Base-by-base conservation (phyloP, 1,284 basidiomycete species). In the Ganoderma multipileum region DNA sequence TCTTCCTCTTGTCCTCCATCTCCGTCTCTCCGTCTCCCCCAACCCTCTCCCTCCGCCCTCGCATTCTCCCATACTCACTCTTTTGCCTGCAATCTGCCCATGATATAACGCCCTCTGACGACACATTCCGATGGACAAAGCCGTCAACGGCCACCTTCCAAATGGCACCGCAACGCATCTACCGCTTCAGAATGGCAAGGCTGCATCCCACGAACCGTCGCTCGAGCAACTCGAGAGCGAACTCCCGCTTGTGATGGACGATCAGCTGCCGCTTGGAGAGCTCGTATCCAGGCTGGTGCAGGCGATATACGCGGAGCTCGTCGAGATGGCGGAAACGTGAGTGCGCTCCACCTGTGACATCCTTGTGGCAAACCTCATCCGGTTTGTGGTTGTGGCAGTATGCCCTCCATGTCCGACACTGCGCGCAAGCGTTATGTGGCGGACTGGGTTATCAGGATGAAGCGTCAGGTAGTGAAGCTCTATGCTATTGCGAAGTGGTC, bases 401-500 rank as follows among this genome's bases (percentile, higher is more conserved):
- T 97, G 80, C 94, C 95, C 14, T 91, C 91, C 72, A 90, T 93
- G 85, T 91, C 93, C 16, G 94, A 96, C 76, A 83, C 83, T n/a
- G 91, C 90, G 44, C 87, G 94, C 61, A 96, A 96, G 76, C 88
- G 92, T 41, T 91, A 87, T 30, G 84, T 97, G 52, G 94, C 94
- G 12, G 92, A 95, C 73, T 96, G 94, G 86, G 94, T 96, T 0
- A 90, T 96, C 38, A 91, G 91, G 77, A 93, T 89, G 14, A 94
- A 97, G 81, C 93, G 95, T 75, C 95, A 97, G 75, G 89, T 96
- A 58, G 91, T 96, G 61, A 97, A 97, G 81, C 81, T 97, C 20
- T 95, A 95, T 73, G 95, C 94, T 6, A 87, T 95, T 50, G 87
- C 88, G 23, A 92, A 94, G 75, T 96, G 95, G 95, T 86, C 92